These are phyloP conservation scores for Corymbia citriodora DNA, from an alignment of 441 rosid genomes.

Conservation along the genomic window DNA sequence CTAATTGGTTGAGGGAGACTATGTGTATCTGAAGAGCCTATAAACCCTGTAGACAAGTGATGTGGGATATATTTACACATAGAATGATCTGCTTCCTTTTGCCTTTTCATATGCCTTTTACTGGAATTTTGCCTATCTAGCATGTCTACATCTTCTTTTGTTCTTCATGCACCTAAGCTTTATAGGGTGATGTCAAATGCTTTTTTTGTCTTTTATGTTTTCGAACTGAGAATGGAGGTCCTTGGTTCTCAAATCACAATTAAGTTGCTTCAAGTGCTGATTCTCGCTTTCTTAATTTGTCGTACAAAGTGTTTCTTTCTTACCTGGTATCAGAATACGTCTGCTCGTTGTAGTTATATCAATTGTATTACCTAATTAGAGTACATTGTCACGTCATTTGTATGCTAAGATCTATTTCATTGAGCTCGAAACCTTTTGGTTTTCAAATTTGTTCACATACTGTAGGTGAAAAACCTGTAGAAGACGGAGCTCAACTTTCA, in stretches of 20 bases:
- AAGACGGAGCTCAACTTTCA: conserved; percentile 29
- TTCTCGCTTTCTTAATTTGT: not conserved
- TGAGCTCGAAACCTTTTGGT: not conserved
- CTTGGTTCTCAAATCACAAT: not conserved
- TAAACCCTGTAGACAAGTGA: not conserved
- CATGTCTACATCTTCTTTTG: not conserved
- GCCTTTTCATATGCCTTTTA: not conserved
- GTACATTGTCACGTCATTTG: not conserved
- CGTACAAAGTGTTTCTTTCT: not conserved
- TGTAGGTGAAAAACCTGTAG: conserved; percentile 42
- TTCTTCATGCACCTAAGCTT: not conserved
- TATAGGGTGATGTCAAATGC: not conserved
- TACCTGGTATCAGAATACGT: not conserved
- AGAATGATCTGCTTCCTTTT: not conserved
- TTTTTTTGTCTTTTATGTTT: not conserved
- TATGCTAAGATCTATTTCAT: not conserved
- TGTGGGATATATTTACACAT: not conserved
- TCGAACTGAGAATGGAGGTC: not conserved
- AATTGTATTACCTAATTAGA: not conserved
- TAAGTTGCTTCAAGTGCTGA: not conserved
- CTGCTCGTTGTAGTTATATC: not conserved
- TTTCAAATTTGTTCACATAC: not conserved
- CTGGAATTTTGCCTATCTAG: not conserved
- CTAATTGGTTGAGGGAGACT: not conserved
- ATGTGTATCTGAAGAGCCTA: not conserved